Evolutionary conservation across 768 basidiomycete genomes (phyloP), one percentile per base, ranked within the genome.

Genomic region (Lentinus brumalis): DNA sequence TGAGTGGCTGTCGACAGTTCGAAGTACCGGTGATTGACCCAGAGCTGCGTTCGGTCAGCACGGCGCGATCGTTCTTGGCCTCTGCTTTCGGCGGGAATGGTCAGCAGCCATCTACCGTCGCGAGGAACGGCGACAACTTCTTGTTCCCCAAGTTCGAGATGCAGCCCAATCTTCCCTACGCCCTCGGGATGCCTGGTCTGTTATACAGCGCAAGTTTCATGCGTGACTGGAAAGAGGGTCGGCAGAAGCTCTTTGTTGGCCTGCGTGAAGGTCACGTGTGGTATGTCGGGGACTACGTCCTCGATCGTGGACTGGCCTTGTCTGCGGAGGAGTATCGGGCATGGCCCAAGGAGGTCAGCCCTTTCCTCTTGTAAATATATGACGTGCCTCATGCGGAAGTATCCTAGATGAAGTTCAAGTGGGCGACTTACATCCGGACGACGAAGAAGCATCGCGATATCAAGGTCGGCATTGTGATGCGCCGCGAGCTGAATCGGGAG

Each of bases 91-190:
- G 63, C 14, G 61, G 60, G 7, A 42, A 35, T 29, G 6, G 39
- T 6, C 56, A 53, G 30, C n/a, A 46, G n/a, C 29, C 18, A 39
- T 61, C 16, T 58, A 45, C 32, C 46, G 38, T 15, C 18, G 32
- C 26, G n/a, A 7, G 32, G 16, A 32, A 21, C 11, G 44, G 15
- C 32, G 45, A 46, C 44, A 54, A 50, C 39, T 54, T 67, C 54
- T 29, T 62, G 10, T 67, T 49, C 56, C 57, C 63, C 14, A 59
- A 45, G 12, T 50, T 61, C 31, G 21, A 11, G 30, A 47, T 45
- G 35, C 59, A 64, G n/a, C 66, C 66, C 11, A 42, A 62, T 12
- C 54, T 58, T 4, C 63, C 66, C n/a, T 31, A 11, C 29, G 50
- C 44, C 14, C 47, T 59, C 29, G 61, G 66, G 14, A 45, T 40